phyloP scores from a whole-genome alignment of 306 rosid species.

The Quercus rubra region DNA sequence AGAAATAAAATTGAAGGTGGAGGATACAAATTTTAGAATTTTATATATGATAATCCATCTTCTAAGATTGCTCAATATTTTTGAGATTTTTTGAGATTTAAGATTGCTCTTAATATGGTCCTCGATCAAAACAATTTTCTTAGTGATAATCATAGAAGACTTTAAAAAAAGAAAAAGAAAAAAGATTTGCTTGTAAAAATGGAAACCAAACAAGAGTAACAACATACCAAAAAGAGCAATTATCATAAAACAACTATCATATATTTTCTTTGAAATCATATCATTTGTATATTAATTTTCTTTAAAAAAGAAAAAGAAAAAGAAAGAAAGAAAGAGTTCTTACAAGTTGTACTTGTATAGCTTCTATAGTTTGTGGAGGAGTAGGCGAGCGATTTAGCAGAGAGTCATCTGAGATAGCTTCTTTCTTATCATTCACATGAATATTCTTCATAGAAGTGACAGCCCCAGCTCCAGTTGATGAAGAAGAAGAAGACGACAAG shows the following conservation, averaged over 20 bases:
- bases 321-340: background rate
- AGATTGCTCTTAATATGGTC: background rate
- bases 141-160: background rate
- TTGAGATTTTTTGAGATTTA: too few species aligned
- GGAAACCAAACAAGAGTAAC: background rate
- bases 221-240: too few species aligned
- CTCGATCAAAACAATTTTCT: background rate
- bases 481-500: background rate
- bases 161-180: background rate
- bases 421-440: slow-evolving; percentile 27
- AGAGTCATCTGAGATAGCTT: slow-evolving; percentile 49
- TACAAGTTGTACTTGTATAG: slow-evolving; percentile 33
- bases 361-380: slow-evolving; percentile 41
- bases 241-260: too few species aligned
- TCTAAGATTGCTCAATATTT: background rate
- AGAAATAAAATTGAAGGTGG: background rate
- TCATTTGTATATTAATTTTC: too few species aligned
- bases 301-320: background rate
- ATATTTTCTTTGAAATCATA: too few species aligned
- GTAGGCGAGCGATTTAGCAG: slow-evolving; percentile 44
- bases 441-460: too few species aligned
- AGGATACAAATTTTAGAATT: background rate
- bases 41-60: background rate
- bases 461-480: too few species aligned
- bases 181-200: background rate